Conservation (phyloP, 176 grass and related monocot species). For the Zea luxurians region DNA sequence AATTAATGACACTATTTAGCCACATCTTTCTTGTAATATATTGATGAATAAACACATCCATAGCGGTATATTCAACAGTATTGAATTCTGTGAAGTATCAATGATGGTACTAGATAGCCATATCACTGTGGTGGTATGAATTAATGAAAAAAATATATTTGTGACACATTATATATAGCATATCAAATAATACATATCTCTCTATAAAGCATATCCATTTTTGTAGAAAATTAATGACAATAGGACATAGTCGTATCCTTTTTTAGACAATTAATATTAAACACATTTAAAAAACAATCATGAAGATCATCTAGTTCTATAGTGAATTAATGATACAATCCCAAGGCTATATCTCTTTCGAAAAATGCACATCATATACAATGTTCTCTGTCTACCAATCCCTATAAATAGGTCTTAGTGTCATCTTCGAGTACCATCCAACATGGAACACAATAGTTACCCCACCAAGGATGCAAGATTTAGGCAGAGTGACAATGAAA, state of each 20-base stretch:
- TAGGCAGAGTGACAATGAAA: background rate
- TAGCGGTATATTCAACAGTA: background rate
- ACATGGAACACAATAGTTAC: background rate
- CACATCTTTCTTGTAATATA: background rate
- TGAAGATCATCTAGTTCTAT: background rate
- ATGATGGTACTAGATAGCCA: background rate
- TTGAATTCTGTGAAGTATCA: background rate
- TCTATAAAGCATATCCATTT: no score
- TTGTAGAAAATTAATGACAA: background rate
- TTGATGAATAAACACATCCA: background rate
- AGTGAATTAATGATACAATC: background rate
- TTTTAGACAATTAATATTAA: background rate
- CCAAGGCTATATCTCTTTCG: background rate
- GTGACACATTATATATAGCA: no score
- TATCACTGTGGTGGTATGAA: background rate
- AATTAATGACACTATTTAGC: background rate
- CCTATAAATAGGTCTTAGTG: background rate
- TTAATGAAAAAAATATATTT: background rate
- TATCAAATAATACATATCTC: background rate
- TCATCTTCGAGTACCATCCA: background rate
- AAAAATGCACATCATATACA: background rate
- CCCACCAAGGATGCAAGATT: background rate
- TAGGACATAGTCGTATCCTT: background rate
- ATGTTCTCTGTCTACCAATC: background rate
- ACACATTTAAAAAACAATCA: background rate